Evolutionary conservation across 495 filamentous ascomycete genomes (phyloP).

Genomic region (Friedmanniomyces simplex): DNA sequence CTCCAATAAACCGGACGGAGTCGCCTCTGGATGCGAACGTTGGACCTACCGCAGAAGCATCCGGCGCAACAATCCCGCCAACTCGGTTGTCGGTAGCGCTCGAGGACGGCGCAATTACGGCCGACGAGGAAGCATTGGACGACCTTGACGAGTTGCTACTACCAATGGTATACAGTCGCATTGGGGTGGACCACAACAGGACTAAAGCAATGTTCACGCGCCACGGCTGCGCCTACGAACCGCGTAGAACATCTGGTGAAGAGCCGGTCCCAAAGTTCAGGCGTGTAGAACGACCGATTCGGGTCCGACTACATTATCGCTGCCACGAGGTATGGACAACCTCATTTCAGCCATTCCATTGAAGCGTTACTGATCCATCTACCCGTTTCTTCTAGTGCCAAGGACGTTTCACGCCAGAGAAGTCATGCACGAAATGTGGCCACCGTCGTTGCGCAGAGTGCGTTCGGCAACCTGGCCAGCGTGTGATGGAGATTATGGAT

Average conservation of each 20-base stretch:
- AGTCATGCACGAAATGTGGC: conserved; percentile 59
- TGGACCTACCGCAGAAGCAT: neutral
- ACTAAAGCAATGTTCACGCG: conserved; percentile 61
- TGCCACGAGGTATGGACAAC: conserved; percentile 48
- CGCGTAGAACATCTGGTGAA: conserved; percentile 48
- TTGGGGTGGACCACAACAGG: conserved; percentile 53
- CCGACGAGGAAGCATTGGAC: conserved; percentile 1
- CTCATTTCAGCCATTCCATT: neutral
- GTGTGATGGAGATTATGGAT: conserved; percentile 28
- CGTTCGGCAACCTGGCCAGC: conserved; percentile 54
- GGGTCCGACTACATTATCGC: conserved; percentile 77
- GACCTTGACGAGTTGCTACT: conserved; percentile 1
- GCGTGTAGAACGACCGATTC: conserved; percentile 82
- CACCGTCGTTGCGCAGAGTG: conserved; percentile 73
- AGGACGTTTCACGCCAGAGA: conserved; percentile 58
- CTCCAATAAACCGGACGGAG: neutral
- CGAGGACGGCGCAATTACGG: neutral
- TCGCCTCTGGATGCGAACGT: neutral
- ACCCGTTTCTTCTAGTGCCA: conserved; percentile 38
- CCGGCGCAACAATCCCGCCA: neutral
- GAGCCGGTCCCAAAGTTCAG: conserved; percentile 46
- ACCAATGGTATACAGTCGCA: conserved; percentile 13
- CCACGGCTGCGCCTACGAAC: conserved; percentile 48
- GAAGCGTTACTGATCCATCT: neutral
- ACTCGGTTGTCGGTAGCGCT: neutral